Evolutionary conservation across 148 eudicot genomes (phyloP).

Genomic region (Persicaria tinctoria): DNA sequence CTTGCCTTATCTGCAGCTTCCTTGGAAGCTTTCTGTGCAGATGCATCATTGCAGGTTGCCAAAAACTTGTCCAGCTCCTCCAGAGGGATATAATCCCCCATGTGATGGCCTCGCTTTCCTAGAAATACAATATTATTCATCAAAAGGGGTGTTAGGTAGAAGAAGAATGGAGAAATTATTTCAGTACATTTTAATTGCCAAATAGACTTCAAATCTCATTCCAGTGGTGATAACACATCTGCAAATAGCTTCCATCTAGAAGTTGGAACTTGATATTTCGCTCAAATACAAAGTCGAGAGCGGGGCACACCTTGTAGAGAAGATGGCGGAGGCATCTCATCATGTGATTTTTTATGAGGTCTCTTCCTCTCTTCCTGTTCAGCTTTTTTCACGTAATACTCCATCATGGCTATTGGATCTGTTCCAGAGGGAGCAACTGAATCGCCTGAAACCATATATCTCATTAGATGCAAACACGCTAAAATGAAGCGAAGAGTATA

Average conservation of each 20-base stretch:
- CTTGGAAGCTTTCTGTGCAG: constrained; percentile 59
- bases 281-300: background rate
- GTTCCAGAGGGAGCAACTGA: constrained; percentile 37
- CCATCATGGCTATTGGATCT: constrained; percentile 97
- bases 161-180: background rate
- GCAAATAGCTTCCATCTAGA: background rate
- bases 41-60: constrained; percentile 77
- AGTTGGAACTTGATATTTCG: background rate
- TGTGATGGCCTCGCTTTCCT: constrained; percentile 88
- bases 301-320: constrained; percentile 65
- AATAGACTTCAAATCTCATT: background rate
- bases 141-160: background rate
- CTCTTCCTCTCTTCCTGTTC: constrained; percentile 80
- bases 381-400: constrained; percentile 88
- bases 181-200: background rate
- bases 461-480: background rate
- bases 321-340: constrained; percentile 99
- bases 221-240: background rate
- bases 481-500: background rate
- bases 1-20: constrained; percentile 66
- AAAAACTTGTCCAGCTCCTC: constrained; percentile 87
- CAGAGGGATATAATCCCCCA: constrained; percentile 95
- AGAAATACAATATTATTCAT: constrained; percentile 5
- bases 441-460: constrained; percentile 39
- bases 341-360: constrained; percentile 71